Percentiles rank a stretch among this genome's conserved stretches.
These are phyloP conservation scores for Astrothelium subdiscretum DNA, from an alignment of 495 filamentous ascomycete genomes.

Conservation along the genomic window DNA sequence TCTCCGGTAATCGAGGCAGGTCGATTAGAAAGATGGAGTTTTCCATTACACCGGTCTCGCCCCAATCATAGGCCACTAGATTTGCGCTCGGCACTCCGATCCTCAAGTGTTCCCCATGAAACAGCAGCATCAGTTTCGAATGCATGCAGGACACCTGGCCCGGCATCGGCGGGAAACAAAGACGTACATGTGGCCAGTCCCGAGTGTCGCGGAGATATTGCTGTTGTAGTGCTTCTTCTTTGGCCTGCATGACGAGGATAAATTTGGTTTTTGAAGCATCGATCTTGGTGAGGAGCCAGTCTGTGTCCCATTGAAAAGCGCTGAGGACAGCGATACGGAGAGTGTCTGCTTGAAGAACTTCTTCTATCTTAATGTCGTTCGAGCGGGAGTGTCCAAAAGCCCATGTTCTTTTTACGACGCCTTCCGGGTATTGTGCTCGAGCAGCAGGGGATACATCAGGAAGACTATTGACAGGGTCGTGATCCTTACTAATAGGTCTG, in stretches of 20 bases:
- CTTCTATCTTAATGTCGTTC: constrained; percentile 82
- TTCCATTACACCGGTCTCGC: constrained; percentile 66
- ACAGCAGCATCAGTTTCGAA: constrained; percentile 77
- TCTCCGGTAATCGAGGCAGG: constrained; percentile 46
- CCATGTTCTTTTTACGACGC: constrained; percentile 77
- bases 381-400: constrained; percentile 41
- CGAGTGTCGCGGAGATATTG: constrained; percentile 34
- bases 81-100: constrained; percentile 77
- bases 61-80: constrained; percentile 72
- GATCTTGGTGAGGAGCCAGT: constrained; percentile 58
- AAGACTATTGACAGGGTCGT: neutral
- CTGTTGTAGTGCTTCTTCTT: constrained; percentile 28
- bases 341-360: constrained; percentile 62
- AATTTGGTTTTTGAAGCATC: constrained; percentile 42
- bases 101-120: constrained; percentile 54
- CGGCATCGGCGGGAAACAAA: constrained; percentile 73
- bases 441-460: neutral
- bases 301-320: constrained; percentile 74
- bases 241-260: constrained; percentile 59
- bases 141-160: constrained; percentile 65
- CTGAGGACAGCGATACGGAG: constrained; percentile 71
- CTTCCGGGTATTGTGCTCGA: constrained; percentile 50
- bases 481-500: neutral
- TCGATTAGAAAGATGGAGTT: constrained; percentile 82
- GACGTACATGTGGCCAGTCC: constrained; percentile 43